Base-by-base conservation (phyloP, 495 filamentous ascomycete species). In the Xylaria venustula region DNA sequence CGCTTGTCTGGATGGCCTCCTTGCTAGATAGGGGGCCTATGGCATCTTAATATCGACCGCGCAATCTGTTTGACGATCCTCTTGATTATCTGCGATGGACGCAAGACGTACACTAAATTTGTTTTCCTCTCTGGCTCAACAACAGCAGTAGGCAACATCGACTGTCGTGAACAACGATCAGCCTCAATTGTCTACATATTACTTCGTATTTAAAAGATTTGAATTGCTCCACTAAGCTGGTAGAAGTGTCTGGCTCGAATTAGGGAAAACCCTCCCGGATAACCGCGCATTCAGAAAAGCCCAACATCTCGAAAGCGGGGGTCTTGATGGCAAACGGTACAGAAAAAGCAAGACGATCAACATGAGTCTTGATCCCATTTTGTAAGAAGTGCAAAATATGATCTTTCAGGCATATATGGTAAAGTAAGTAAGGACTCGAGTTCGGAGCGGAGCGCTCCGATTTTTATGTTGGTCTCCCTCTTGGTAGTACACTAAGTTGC, bases 251-350 rank as follows among this genome's bases (percentile, higher is more conserved):
- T 7, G 64, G 64, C 76, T 76, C 30, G 73, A 72, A 49, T 74
- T 77, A 11, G 0, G 79, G 79, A 53, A 75, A 75, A 8, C 79
- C 77, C 11, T 73, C 64, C 20, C 80, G 71, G 30, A 46, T 47
- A 11, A 44, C 52, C 2, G 55, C 67, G 46, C 72, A 70, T 46
- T 83, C 79, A 20, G 70, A 54, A 22, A 74, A 61, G 46, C 62
- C 64, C 79, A 83, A 83, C 80, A 83, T 83, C 8, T 69, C 76
- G 67, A 61, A 42, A 56, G 32, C 7, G n/a, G n/a, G n/a, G 30
- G 30, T 48, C 7, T 30, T 22, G 30, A 34, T 34, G 30, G 30
- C 4, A 4, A 34, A 11, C 11, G n/a, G 12, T 15, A n/a, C 23
- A 14, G 0, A 14, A 7, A 47, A 14, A 12, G 44, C 23, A 5